Percentiles rank a stretch among this genome's conserved stretches.
Evolutionary conservation across 805 yeast species (phyloP).

Genomic region (Metschnikowia anglica): DNA sequence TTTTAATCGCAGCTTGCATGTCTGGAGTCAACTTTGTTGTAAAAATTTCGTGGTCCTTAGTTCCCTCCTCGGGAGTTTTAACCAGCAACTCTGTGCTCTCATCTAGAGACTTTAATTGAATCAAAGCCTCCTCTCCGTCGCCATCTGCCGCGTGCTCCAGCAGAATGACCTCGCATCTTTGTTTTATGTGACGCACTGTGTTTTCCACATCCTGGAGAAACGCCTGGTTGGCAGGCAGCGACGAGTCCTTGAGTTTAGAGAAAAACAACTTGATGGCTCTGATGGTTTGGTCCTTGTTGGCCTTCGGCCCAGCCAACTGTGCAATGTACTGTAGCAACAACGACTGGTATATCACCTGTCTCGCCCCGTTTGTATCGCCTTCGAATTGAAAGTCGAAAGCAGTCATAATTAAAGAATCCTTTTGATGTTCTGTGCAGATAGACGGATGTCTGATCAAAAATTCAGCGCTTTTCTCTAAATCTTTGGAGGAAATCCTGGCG

Average conservation of each 20-base stretch:
- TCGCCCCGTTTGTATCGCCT: conserved; percentile 53
- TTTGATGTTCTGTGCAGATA: conserved; percentile 78
- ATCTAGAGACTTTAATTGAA: conserved; percentile 86
- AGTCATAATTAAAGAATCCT: conserved; percentile 88
- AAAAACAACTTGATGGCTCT: conserved; percentile 64
- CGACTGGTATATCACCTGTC: conserved; percentile 75
- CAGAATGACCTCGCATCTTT: conserved; percentile 67
- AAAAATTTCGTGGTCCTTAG: conserved; percentile 57
- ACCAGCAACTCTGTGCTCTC: conserved; percentile 75
- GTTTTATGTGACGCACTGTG: conserved; percentile 72
- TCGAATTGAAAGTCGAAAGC: conserved; percentile 82
- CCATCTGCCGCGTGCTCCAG: conserved; percentile 44
- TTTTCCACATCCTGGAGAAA: conserved; percentile 70
- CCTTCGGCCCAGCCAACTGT: conserved; percentile 39
- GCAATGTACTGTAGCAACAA: conserved; percentile 72
- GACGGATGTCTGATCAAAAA: conserved; percentile 58
- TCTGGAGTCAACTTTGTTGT: conserved; percentile 49
- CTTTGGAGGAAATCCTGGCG: conserved; percentile 52
- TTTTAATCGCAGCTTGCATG: conserved; percentile 75
- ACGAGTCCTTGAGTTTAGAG: conserved; percentile 51
- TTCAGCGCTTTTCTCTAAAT: conserved; percentile 50
- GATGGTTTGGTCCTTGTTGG: conserved; percentile 31
- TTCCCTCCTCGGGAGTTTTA: conserved; percentile 59
- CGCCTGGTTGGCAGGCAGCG: conserved; percentile 64
- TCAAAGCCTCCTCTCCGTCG: conserved; percentile 64